phyloP scores from a whole-genome alignment of 2,329 filamentous ascomycete species.

The Penicillium sclerotigenum region DNA sequence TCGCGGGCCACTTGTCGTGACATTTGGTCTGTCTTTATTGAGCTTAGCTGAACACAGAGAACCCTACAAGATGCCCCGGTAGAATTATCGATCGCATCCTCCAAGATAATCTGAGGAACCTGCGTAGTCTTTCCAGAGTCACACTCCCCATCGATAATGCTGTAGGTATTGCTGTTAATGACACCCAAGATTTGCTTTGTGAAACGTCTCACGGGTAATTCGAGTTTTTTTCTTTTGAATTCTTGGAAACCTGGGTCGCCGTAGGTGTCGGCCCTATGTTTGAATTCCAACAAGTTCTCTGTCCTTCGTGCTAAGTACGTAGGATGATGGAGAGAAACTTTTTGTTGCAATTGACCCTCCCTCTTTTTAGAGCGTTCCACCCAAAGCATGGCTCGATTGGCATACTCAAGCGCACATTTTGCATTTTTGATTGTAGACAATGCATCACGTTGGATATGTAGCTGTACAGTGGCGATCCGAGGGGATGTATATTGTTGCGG shows the following conservation, averaged over 20 bases:
- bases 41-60: conserved; percentile 51
- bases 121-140: conserved; percentile 51
- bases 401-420: neutral
- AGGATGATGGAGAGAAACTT: neutral
- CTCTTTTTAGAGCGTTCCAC: neutral
- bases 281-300: neutral
- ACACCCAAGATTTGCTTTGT: conserved; percentile 37
- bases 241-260: neutral
- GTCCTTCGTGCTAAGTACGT: neutral
- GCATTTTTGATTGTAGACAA: neutral
- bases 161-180: conserved; percentile 42
- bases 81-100: conserved; percentile 43
- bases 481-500: neutral
- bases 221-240: neutral
- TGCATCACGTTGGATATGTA: neutral
- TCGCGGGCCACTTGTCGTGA: conserved; percentile 48
- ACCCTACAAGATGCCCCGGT: conserved; percentile 47
- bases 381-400: neutral
- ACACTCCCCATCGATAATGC: conserved; percentile 47
- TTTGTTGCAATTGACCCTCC: neutral
- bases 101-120: conserved; percentile 54
- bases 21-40: conserved; percentile 49
- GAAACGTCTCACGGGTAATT: conserved; percentile 43
- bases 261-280: neutral
- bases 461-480: neutral